phyloP scores from a whole-genome alignment of 176 grass and related monocot species.

The Aegilops umbellulata region DNA sequence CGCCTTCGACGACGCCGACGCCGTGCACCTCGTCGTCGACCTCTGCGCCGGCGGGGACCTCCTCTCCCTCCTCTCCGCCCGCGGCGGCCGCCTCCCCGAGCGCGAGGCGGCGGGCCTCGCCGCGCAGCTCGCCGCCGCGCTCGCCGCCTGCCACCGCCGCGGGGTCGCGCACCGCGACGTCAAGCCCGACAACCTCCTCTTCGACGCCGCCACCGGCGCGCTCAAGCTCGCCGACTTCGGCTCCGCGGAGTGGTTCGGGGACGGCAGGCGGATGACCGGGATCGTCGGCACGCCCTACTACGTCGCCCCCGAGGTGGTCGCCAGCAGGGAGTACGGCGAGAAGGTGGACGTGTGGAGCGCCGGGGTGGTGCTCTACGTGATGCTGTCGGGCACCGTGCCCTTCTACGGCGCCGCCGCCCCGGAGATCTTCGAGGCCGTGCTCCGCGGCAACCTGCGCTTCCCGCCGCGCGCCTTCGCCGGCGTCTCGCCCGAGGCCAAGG shows the following conservation, averaged over 20 bases:
- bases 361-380: slow-evolving; percentile 74
- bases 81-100: slow-evolving; percentile 53
- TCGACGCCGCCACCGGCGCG: slow-evolving; percentile 43
- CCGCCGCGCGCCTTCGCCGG: slow-evolving; percentile 50
- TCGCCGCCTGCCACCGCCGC: slow-evolving; percentile 53
- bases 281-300: slow-evolving; percentile 78
- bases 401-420: slow-evolving; percentile 57
- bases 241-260: slow-evolving; percentile 71
- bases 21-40: slow-evolving; percentile 64
- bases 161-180: slow-evolving; percentile 87
- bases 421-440: slow-evolving; percentile 65
- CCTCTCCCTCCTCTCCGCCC: slow-evolving; percentile 38
- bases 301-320: slow-evolving; percentile 77
- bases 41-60: slow-evolving; percentile 62
- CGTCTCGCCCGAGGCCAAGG: slow-evolving; percentile 73
- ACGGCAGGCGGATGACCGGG: slow-evolving; percentile 48
- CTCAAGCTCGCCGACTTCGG: slow-evolving; percentile 76
- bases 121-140: slow-evolving; percentile 38
- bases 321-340: slow-evolving; percentile 52
- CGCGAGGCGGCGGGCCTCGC: slow-evolving; percentile 51
- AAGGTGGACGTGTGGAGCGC: slow-evolving; percentile 95
- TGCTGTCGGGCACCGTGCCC: slow-evolving; percentile 58
- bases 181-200: slow-evolving; percentile 81
- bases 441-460: slow-evolving; percentile 57
- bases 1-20: slow-evolving; percentile 60